Percentiles rank a stretch among this genome's conserved stretches.
Evolutionary conservation across 1,284 basidiomycete species (phyloP).

Genomic region (Pascua guehoae): DNA sequence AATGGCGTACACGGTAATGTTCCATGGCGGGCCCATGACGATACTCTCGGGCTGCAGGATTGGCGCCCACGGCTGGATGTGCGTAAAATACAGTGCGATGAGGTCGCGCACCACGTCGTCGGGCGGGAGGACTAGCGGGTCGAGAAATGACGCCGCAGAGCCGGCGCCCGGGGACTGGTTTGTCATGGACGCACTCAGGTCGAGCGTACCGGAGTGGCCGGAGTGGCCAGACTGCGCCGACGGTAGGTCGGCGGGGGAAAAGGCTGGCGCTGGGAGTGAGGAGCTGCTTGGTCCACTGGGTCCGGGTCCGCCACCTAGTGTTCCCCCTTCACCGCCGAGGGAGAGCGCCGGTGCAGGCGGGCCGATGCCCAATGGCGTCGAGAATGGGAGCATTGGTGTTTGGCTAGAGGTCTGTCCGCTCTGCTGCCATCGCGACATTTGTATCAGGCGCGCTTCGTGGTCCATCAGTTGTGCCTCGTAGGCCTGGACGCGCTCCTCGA

Average conservation of each 20-base stretch:
- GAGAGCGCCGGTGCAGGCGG: no score
- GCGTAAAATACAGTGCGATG: slow-evolving; percentile 39
- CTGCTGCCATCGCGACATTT: slow-evolving; percentile 18
- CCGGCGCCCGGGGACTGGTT: slow-evolving; percentile 27
- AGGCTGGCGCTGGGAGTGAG: neutral
- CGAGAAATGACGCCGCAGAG: slow-evolving; percentile 33
- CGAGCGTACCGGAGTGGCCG: slow-evolving; percentile 2
- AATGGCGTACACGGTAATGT: slow-evolving; percentile 47
- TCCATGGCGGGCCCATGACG: slow-evolving; percentile 39
- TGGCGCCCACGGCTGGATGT: slow-evolving; percentile 48
- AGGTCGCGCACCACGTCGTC: slow-evolving; percentile 47
- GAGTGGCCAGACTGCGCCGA: slow-evolving; percentile 3
- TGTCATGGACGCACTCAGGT: slow-evolving; percentile 24
- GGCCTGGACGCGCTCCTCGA: slow-evolving; percentile 34
- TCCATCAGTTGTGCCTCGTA: slow-evolving; percentile 34
- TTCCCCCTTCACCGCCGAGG: no score
- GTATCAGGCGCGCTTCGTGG: slow-evolving; percentile 32
- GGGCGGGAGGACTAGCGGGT: slow-evolving; percentile 42
- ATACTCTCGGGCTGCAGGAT: slow-evolving; percentile 33
- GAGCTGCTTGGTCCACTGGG: neutral
- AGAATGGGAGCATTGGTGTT: no score
- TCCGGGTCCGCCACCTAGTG: neutral
- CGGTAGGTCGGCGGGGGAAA: slow-evolving; percentile 5
- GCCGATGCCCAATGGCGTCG: no score
- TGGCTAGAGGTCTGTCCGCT: no score